These are phyloP conservation scores for Sphaerosporella brunnea DNA, from an alignment of 495 filamentous ascomycete species.

Conservation along the genomic window DNA sequence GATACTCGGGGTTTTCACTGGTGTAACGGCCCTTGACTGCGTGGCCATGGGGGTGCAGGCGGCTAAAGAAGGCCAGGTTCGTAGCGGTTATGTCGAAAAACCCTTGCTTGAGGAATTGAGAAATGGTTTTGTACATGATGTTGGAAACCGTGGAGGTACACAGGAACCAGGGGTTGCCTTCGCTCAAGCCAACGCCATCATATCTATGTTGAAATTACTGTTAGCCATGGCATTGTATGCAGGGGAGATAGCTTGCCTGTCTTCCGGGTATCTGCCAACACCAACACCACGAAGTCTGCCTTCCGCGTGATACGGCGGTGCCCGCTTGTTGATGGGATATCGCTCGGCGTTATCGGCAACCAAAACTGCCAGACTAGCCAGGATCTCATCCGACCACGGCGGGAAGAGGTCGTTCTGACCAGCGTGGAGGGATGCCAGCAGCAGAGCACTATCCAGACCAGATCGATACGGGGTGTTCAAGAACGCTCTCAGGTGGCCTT, in stretches of 20 bases:
- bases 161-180: constrained; percentile 34
- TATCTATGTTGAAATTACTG: too few species aligned
- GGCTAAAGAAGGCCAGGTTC: constrained; percentile 38
- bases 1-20: constrained; percentile 31
- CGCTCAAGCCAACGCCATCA: constrained; percentile 12
- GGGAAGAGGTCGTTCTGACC: constrained; percentile 45
- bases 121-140: constrained; percentile 41
- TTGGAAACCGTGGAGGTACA: constrained; percentile 43
- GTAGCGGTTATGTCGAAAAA: constrained; percentile 31
- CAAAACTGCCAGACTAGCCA: constrained; percentile 46
- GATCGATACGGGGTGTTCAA: constrained; percentile 30
- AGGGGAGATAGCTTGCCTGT: constrained; percentile 50
- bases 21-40: constrained; percentile 30
- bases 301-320: constrained; percentile 24
- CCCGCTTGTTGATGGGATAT: constrained; percentile 41
- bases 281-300: constrained; percentile 32
- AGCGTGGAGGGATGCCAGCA: constrained; percentile 44
- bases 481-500: constrained; percentile 39
- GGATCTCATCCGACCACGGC: constrained; percentile 43
- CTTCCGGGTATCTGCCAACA: constrained; percentile 53
- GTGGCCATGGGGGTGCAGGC: constrained; percentile 31
- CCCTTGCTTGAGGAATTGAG: constrained; percentile 35
- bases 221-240: too few species aligned
- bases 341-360: constrained; percentile 42
- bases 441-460: constrained; percentile 44